phyloP scores from a whole-genome alignment of 495 filamentous ascomycete genomes.

The Lepidopterella palustris region DNA sequence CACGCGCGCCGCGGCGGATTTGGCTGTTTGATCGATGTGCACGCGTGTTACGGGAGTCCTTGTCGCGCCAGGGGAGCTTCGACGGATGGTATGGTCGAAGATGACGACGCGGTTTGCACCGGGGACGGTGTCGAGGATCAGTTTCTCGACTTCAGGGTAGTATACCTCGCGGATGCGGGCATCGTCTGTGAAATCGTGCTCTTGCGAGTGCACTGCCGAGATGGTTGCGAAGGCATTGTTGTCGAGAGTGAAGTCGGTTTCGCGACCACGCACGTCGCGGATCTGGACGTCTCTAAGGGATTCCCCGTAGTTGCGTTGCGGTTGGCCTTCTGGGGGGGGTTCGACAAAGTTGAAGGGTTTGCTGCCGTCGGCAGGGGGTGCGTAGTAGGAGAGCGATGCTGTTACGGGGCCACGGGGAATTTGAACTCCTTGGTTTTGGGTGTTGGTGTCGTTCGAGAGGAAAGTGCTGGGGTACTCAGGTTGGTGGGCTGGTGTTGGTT shows the following conservation, averaged over 20 bases:
- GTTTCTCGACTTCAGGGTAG: slow-evolving; percentile 72
- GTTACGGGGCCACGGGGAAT: slow-evolving; percentile 63
- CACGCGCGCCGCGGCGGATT: slow-evolving; percentile 59
- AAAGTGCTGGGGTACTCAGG: slow-evolving; percentile 1
- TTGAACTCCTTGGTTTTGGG: slow-evolving; percentile 21
- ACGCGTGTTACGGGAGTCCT: slow-evolving; percentile 62
- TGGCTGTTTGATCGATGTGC: slow-evolving; percentile 77
- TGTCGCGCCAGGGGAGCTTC: slow-evolving; percentile 43
- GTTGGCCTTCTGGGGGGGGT: slow-evolving; percentile 50
- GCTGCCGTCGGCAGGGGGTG: slow-evolving; percentile 55
- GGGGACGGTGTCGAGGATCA: slow-evolving; percentile 57
- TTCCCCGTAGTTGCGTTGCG: slow-evolving; percentile 55
- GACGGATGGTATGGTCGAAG: slow-evolving; percentile 90
- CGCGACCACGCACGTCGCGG: slow-evolving; percentile 60
- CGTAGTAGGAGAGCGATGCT: slow-evolving; percentile 62
- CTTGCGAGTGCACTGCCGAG: slow-evolving; percentile 44
- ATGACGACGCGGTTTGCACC: slow-evolving; percentile 58
- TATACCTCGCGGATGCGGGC: slow-evolving; percentile 58
- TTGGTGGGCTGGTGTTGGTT: slow-evolving; percentile 28
- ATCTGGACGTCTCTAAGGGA: slow-evolving; percentile 45
- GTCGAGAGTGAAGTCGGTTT: slow-evolving; percentile 60
- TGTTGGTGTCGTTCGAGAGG: slow-evolving; percentile 8
- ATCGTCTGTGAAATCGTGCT: slow-evolving; percentile 58
- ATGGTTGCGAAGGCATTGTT: slow-evolving; percentile 63
- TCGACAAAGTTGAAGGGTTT: slow-evolving; percentile 67